Conservation (phyloP, 768 basidiomycete genomes). For the Collybia mongolica region DNA sequence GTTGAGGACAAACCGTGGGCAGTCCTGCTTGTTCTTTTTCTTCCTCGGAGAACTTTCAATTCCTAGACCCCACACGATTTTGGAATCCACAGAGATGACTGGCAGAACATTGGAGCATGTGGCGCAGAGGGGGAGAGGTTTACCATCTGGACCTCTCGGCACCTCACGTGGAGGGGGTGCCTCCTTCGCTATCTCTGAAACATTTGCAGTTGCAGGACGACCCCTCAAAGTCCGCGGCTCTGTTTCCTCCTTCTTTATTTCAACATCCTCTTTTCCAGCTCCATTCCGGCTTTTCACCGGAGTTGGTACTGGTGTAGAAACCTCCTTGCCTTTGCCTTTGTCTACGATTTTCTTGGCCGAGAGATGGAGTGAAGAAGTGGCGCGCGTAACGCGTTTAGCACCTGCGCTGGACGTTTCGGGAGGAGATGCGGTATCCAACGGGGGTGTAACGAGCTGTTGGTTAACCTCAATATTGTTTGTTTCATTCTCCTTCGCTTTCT, state of each 20-base stretch:
- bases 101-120: constrained; percentile 74
- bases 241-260: constrained; percentile 49
- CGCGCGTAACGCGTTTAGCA: constrained; percentile 31
- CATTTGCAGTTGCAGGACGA: constrained; percentile 38
- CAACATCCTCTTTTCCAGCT: constrained; percentile 26
- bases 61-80: constrained; percentile 73
- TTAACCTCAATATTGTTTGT: constrained; percentile 6
- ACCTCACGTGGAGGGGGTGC: constrained; percentile 35
- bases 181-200: constrained; percentile 35
- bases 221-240: constrained; percentile 52
- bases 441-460: constrained; percentile 45
- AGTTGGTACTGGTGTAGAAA: constrained; percentile 28
- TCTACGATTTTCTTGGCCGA: constrained; percentile 25
- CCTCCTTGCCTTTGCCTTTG: constrained; percentile 40
- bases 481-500: constrained; percentile 37
- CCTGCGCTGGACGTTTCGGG: constrained; percentile 24
- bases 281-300: constrained; percentile 17
- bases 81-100: constrained; percentile 71
- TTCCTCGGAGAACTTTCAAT: constrained; percentile 51
- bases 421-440: constrained; percentile 42
- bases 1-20: constrained; percentile 60
- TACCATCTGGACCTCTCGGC: constrained; percentile 63
- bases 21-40: constrained; percentile 65
- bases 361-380: constrained; percentile 23
- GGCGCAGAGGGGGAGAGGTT: constrained; percentile 65